Evolutionary conservation across 805 yeast species (phyloP).

Genomic region (Maudiozyma turicensis): DNA sequence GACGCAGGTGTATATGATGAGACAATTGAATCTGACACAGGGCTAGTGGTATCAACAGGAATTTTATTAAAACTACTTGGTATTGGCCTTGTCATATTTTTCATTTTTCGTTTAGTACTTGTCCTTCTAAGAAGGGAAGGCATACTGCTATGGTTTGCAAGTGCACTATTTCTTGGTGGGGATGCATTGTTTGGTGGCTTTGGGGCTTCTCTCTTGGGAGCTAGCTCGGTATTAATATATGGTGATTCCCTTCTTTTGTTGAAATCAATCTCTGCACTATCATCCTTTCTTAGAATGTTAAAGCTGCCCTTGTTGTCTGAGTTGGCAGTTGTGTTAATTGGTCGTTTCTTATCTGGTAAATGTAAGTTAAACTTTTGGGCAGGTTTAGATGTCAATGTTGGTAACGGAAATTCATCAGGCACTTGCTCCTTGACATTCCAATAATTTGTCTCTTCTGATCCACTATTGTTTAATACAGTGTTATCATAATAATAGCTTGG

Average conservation of each 20-base stretch:
- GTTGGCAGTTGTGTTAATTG: constrained; percentile 1
- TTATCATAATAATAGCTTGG: constrained; percentile 27
- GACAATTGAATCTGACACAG: constrained; percentile 17
- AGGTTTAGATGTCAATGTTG: constrained; percentile 7
- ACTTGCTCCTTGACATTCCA: constrained; percentile 22
- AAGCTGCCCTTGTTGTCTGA: constrained; percentile 37
- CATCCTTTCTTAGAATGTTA: constrained; percentile 53
- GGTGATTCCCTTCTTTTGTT: constrained; percentile 74
- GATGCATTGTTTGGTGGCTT: constrained; percentile 44
- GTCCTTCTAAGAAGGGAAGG: constrained; percentile 12
- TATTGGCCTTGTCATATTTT: constrained; percentile 8
- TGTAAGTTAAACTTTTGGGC: constrained; percentile 2
- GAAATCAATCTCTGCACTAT: constrained; percentile 68
- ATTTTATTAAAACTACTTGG: constrained; percentile 10
- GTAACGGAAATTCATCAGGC: constrained; percentile 9
- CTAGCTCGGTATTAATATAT: constrained; percentile 44
- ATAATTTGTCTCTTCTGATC: constrained; percentile 19
- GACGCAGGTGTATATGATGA: constrained; percentile 36
- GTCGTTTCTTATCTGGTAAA: constrained; percentile 1
- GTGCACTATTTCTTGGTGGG: constrained; percentile 14
- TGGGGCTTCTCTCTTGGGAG: constrained; percentile 65
- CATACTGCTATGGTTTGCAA: constrained; percentile 9
- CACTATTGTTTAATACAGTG: constrained; percentile 2
- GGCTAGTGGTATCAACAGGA: constrained; percentile 7
- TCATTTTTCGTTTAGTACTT: constrained; percentile 8